Conservation (phyloP, 2,329 filamentous ascomycete species). For the Alternaria longipes region DNA sequence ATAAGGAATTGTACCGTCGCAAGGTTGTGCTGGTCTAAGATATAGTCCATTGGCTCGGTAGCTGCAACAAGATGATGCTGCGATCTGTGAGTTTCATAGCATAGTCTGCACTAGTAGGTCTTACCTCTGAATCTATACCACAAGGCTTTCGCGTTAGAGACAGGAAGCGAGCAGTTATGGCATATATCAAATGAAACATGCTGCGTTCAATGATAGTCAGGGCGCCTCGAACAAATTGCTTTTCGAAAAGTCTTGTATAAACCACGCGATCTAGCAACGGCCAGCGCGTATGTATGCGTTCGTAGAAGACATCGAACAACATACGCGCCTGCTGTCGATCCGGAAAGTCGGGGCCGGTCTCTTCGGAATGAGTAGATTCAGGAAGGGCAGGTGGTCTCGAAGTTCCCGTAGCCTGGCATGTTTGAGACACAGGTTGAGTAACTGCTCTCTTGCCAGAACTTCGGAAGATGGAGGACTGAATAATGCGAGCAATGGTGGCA, state of each 20-base stretch:
- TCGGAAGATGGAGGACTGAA: slow-evolving; percentile 38
- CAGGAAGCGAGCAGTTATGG: slow-evolving; percentile 38
- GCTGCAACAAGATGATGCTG: slow-evolving; percentile 34
- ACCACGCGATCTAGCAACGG: slow-evolving; percentile 35
- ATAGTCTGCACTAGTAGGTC: background rate
- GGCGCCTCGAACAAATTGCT: slow-evolving; percentile 29
- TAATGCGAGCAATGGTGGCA: slow-evolving; percentile 39
- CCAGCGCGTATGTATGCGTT: slow-evolving; percentile 40
- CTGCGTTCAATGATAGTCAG: slow-evolving; percentile 34
- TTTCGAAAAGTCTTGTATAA: slow-evolving; percentile 33
- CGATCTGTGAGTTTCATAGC: background rate
- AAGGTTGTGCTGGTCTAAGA: slow-evolving; percentile 36
- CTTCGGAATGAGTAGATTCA: slow-evolving; percentile 10
- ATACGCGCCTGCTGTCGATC: slow-evolving; percentile 26
- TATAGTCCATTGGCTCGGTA: slow-evolving; percentile 36
- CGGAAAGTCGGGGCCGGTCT: slow-evolving; percentile 18
- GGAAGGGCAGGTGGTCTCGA: slow-evolving; percentile 11
- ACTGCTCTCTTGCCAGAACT: slow-evolving; percentile 12
- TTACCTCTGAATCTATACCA: slow-evolving; percentile 35
- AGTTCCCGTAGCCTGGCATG: background rate
- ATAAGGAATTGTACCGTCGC: slow-evolving; percentile 39
- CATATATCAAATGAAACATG: slow-evolving; percentile 38
- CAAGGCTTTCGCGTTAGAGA: slow-evolving; percentile 37
- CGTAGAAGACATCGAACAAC: slow-evolving; percentile 38
- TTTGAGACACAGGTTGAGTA: background rate